Percentiles rank a stretch among this genome's conserved stretches.
These are phyloP conservation scores for Pleurozium schreberi DNA, from an alignment of 225 moss, liverwort and hornwort genomes.

Conservation along the genomic window DNA sequence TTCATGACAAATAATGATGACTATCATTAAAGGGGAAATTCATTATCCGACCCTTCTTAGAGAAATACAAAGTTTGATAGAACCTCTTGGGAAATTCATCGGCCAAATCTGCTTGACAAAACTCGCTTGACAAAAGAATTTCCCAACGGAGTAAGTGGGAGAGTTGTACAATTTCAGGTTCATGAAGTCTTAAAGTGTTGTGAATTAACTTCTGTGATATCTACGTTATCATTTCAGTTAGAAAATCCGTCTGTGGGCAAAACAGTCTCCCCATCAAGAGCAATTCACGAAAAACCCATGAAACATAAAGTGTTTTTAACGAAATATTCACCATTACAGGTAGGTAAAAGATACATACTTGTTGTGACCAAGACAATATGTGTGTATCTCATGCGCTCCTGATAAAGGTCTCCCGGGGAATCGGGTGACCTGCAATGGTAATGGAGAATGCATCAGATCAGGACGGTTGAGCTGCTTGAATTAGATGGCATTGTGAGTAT, in stretches of 20 bases:
- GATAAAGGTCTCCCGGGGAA: conserved; percentile 53
- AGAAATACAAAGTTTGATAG: background rate
- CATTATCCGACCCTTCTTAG: background rate
- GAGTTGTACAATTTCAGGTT: background rate
- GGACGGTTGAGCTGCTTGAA: background rate
- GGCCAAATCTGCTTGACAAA: background rate
- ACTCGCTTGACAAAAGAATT: background rate
- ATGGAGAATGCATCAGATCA: background rate
- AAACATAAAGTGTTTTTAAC: background rate
- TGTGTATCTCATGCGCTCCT: conserved; percentile 85
- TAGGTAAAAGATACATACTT: conserved; percentile 38
- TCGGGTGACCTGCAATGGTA: conserved; percentile 47
- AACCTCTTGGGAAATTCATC: background rate
- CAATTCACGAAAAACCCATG: background rate
- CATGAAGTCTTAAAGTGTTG: background rate
- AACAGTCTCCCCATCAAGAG: background rate
- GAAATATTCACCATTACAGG: background rate
- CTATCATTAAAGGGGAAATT: background rate
- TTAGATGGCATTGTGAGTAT: background rate
- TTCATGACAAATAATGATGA: background rate
- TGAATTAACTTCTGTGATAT: background rate
- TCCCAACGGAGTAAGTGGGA: background rate
- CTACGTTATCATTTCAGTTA: background rate
- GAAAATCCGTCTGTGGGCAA: background rate
- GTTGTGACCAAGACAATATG: conserved; percentile 80